phyloP scores from a whole-genome alignment of 345 rosid genomes.

The Syzygium oleosum region DNA sequence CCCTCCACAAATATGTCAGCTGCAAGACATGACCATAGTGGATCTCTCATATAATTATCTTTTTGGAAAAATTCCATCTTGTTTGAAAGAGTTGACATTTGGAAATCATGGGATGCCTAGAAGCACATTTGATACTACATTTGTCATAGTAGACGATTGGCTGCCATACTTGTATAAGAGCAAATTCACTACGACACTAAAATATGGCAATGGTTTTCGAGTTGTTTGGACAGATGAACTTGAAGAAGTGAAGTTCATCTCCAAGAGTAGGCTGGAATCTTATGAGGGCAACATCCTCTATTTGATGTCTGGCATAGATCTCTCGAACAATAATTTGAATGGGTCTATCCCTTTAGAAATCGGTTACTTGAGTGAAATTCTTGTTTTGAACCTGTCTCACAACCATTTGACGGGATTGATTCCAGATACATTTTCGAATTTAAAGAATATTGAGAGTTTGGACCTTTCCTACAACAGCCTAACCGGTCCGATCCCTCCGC shows the following conservation, averaged over 20 bases:
- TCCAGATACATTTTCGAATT: neutral
- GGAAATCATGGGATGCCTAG: no score
- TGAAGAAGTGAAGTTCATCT: neutral
- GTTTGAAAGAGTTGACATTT: neutral
- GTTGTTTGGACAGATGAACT: no score
- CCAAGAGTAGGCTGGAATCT: neutral
- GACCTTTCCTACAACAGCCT: neutral
- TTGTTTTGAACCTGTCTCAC: neutral
- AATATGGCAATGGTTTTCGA: neutral
- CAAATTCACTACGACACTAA: neutral
- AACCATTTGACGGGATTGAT: neutral
- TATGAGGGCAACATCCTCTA: neutral
- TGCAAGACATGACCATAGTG: neutral
- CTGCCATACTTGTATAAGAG: neutral
- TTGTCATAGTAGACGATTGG: neutral
- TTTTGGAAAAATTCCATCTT: neutral
- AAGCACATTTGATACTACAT: neutral
- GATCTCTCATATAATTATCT: neutral
- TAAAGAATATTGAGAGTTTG: neutral
- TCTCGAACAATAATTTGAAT: neutral
- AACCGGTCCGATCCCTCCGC: neutral
- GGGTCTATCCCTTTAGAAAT: neutral
- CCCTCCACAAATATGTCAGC: accelerated
- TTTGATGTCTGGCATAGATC: neutral
- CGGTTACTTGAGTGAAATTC: neutral